These are phyloP conservation scores for Mycoemilia scoparia DNA, from an alignment of 192 early-diverging fungal genomes.

Conservation along the genomic window DNA sequence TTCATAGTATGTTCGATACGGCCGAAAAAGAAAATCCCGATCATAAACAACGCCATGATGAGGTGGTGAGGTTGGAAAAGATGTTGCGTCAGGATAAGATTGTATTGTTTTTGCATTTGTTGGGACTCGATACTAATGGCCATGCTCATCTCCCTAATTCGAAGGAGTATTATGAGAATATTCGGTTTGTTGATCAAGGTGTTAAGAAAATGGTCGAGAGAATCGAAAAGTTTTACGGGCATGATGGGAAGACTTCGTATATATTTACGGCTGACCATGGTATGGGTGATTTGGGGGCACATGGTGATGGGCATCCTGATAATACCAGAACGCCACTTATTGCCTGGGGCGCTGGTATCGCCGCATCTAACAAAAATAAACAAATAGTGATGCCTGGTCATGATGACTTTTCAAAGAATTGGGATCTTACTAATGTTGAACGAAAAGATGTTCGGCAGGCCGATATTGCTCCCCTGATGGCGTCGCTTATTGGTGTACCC, in stretches of 20 bases:
- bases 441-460: slow-evolving; percentile 83
- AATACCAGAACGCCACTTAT: slow-evolving; percentile 88
- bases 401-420: slow-evolving; percentile 50
- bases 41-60: no score
- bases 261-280: slow-evolving; percentile 94
- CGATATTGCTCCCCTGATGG: slow-evolving; percentile 92
- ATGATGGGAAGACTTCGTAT: slow-evolving; percentile 70
- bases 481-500: slow-evolving; percentile 65
- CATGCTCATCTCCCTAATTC: slow-evolving; percentile 74
- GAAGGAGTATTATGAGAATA: slow-evolving; percentile 72
- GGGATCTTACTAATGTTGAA: slow-evolving; percentile 41
- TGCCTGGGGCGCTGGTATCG: slow-evolving; percentile 87
- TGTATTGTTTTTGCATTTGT: slow-evolving; percentile 86
- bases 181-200: slow-evolving; percentile 60
- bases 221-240: slow-evolving; percentile 55
- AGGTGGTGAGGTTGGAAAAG: slow-evolving; percentile 17
- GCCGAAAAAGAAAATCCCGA: no score
- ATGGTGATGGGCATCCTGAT: slow-evolving; percentile 91
- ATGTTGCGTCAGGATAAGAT: slow-evolving; percentile 56
- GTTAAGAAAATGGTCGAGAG: slow-evolving; percentile 45
- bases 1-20: slow-evolving; percentile 44
- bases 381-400: slow-evolving; percentile 42
- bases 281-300: slow-evolving; percentile 82
- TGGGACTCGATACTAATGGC: slow-evolving; percentile 90
- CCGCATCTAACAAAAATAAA: no score